These are phyloP conservation scores for Pythium scleroteichum DNA, from an alignment of 352 stramenopile species.

Conservation along the genomic window DNA sequence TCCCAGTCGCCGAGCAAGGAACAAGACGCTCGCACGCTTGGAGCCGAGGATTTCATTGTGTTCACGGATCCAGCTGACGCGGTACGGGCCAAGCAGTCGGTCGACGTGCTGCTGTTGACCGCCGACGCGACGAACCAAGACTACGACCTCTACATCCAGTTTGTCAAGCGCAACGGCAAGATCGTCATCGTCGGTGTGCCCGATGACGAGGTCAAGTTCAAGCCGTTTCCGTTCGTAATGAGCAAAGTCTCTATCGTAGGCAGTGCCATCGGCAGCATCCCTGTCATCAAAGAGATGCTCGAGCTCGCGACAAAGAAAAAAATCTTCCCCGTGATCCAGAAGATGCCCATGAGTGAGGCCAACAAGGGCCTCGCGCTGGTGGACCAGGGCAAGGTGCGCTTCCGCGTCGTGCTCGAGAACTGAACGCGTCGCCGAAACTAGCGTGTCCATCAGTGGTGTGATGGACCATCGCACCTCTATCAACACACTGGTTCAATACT, in stretches of 20 bases:
- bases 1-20: slow-evolving; percentile 29
- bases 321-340: too few species aligned
- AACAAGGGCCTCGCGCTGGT: too few species aligned
- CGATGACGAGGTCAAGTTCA: slow-evolving; percentile 3
- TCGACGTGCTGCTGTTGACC: slow-evolving; percentile 31
- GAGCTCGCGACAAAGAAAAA: too few species aligned
- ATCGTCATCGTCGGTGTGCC: slow-evolving; percentile 34
- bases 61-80: not conserved
- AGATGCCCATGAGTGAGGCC: too few species aligned
- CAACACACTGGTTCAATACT: too few species aligned
- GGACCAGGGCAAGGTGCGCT: too few species aligned
- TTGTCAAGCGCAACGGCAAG: slow-evolving; percentile 24
- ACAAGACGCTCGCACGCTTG: slow-evolving; percentile 19
- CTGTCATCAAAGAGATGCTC: too few species aligned
- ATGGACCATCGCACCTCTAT: too few species aligned
- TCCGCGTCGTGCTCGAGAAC: too few species aligned
- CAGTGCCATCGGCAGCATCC: too few species aligned
- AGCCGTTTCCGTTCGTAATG: slow-evolving; percentile 34
- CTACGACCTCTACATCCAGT: slow-evolving; percentile 22
- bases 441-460: too few species aligned
- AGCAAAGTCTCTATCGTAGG: slow-evolving; percentile 28
- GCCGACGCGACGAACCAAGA: slow-evolving; percentile 32
- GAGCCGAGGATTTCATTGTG: slow-evolving; percentile 23
- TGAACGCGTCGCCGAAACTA: too few species aligned
- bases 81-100: slow-evolving; percentile 18